Percentiles rank a stretch among this genome's conserved stretches.
Evolutionary conservation across 23 red algal genomes (phyloP).

Genomic region (Cyanidium caldarium): DNA sequence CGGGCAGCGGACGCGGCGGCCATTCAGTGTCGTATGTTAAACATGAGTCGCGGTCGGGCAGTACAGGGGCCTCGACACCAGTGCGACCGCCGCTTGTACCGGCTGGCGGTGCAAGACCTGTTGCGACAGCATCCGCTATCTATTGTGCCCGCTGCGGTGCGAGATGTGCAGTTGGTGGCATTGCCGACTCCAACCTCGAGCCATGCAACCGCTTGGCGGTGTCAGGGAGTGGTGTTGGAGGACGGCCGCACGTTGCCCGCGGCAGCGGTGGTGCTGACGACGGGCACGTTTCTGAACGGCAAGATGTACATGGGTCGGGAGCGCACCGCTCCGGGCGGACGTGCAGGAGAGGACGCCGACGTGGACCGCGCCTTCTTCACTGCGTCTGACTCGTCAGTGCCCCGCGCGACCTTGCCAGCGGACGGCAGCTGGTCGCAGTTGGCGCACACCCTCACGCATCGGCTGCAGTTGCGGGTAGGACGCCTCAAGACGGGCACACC

Average conservation of each 20-base stretch:
- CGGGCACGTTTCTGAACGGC: conserved; percentile 63
- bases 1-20: conserved; percentile 24
- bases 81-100: conserved; percentile 31
- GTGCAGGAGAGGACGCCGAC: background rate
- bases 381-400: background rate
- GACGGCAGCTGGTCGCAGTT: background rate
- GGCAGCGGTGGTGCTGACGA: conserved; percentile 30
- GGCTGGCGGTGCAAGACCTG: conserved; percentile 22
- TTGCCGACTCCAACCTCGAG: background rate
- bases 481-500: conserved; percentile 60
- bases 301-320: conserved; percentile 22
- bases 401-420: background rate
- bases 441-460: background rate
- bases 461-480: conserved; percentile 5
- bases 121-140: conserved; percentile 5
- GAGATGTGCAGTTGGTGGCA: background rate
- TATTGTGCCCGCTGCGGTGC: background rate
- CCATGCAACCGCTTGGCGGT: conserved; percentile 24
- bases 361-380: background rate
- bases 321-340: background rate
- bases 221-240: background rate
- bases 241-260: conserved; percentile 10
- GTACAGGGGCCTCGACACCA: conserved; percentile 33
- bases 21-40: conserved; percentile 47
- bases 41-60: conserved; percentile 30